Base-by-base conservation (phyloP, 768 basidiomycete genomes). In the Coprinopsis strossmayeri region DNA sequence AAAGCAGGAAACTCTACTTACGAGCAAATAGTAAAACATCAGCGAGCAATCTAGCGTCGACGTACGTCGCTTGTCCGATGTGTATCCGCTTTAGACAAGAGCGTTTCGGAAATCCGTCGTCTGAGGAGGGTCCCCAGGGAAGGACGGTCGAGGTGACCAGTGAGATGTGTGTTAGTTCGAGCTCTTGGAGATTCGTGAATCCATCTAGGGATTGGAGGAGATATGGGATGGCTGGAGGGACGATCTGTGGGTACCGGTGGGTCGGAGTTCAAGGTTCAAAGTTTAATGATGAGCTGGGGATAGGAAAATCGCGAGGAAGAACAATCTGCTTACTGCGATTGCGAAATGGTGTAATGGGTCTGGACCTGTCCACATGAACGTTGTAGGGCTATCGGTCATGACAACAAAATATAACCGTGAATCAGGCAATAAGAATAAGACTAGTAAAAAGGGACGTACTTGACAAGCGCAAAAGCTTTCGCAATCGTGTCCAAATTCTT, bases 311-410 rank as follows among this genome's bases (percentile, higher is more conserved):
- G n/a, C n/a, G n/a, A n/a, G n/a, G n/a, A 45, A 20, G 26, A 2
- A 27, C n/a, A 27, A 15, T 3, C 18, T 39, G 68, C 76, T 54
- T 56, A 81, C 81, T 25, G 79, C 78, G n/a, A 67, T 77, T 1
- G 79, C 79, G 55, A 81, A 78, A 54, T 82, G 76, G 50, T 82
- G 79, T 11, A 71, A 73, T 21, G 79, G 79, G 55, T 80, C 79
- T 3, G 77, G 79, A 2, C 79, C 76, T n/a, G 65, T 73, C 82
- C 82, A 82, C 18, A 62, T 62, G 54, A 81, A 81, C 18, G 53
- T 58, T 38, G 61, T 63, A 27, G 77, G 78, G 45, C 77, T 78
- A 48, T 9, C 32, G 40, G 17, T 7, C 11, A 38, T 20, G 25
- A 35, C 13, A 34, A 38, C 39, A 28, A 20, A n/a, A 15, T 41